Conservation (phyloP, 1,284 basidiomycete species). For the Fomitopsis palustris region DNA sequence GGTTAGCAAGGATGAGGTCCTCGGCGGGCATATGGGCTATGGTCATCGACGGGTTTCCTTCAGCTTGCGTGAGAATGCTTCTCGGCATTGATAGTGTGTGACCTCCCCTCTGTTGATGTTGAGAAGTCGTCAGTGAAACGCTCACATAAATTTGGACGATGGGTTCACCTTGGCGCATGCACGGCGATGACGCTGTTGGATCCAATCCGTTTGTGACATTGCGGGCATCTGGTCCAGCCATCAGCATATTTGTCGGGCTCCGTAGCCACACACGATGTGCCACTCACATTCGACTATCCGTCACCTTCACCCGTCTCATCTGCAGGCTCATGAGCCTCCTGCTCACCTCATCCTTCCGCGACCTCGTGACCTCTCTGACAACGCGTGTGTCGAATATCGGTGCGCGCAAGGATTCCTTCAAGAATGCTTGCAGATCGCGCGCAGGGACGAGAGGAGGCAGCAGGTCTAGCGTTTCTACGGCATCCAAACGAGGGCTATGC, state of each 20-base stretch:
- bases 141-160: background rate
- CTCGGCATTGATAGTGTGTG: constrained; percentile 91
- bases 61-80: constrained; percentile 66
- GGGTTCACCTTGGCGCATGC: constrained; percentile 72
- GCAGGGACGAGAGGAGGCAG: constrained; percentile 87
- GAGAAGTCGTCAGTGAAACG: background rate
- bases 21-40: too few relatives aligned
- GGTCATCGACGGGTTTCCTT: constrained; percentile 33
- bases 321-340: constrained; percentile 73
- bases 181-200: constrained; percentile 89
- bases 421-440: constrained; percentile 75
- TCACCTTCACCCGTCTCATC: constrained; percentile 82
- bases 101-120: constrained; percentile 77
- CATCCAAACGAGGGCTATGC: constrained; percentile 80
- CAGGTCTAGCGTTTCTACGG: constrained; percentile 77
- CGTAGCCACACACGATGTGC: background rate
- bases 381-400: constrained; percentile 69
- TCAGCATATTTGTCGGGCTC: background rate
- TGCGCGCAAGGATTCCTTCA: constrained; percentile 69
- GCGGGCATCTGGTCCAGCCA: constrained; percentile 65
- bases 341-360: constrained; percentile 72
- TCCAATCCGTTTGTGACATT: constrained; percentile 93
- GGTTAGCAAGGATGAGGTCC: too few relatives aligned
- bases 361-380: constrained; percentile 63
- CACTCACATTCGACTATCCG: constrained; percentile 84